Conservation (phyloP, 2,329 filamentous ascomycete genomes). For the Dactylonectria estremocensis region DNA sequence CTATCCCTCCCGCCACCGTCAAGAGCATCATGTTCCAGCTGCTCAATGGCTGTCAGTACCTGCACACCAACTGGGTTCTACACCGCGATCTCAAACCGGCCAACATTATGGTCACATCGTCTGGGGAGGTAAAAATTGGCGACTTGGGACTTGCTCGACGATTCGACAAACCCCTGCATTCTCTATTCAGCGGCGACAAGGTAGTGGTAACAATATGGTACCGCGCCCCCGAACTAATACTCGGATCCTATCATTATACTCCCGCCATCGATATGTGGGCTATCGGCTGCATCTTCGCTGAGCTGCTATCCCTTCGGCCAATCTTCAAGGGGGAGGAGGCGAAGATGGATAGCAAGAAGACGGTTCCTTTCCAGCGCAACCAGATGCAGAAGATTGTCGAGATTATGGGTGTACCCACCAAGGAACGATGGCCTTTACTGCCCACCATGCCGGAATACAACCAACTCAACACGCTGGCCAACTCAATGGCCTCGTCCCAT, state of each 20-base stretch:
- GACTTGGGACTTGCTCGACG: constrained; percentile 93
- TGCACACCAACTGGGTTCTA: constrained; percentile 97
- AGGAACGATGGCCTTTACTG: constrained; percentile 90
- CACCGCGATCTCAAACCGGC: constrained; percentile 97
- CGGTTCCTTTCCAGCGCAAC: constrained; percentile 95
- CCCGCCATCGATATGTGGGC: constrained; percentile 98
- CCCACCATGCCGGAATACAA: constrained; percentile 88
- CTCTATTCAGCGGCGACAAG: constrained; percentile 94
- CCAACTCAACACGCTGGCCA: constrained; percentile 74
- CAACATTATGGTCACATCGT: constrained; percentile 97
- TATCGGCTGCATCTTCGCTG: constrained; percentile 97
- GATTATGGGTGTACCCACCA: constrained; percentile 91
- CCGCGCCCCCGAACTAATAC: constrained; percentile 91
- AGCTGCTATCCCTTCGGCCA: constrained; percentile 88
- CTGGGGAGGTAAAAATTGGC: constrained; percentile 93
- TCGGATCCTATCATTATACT: constrained; percentile 96
- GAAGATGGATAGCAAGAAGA: constrained; percentile 99
- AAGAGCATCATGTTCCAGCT: constrained; percentile 97
- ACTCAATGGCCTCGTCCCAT: constrained; percentile 64
- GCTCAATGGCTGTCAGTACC: constrained; percentile 92
- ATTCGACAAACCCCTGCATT: constrained; percentile 94
- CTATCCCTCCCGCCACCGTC: constrained; percentile 89
- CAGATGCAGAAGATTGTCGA: constrained; percentile 99
- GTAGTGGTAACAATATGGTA: constrained; percentile 99
- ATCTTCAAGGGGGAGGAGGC: constrained; percentile 99